Conservation (phyloP, 2,329 filamentous ascomycete genomes). For the Colletotrichum sp. region DNA sequence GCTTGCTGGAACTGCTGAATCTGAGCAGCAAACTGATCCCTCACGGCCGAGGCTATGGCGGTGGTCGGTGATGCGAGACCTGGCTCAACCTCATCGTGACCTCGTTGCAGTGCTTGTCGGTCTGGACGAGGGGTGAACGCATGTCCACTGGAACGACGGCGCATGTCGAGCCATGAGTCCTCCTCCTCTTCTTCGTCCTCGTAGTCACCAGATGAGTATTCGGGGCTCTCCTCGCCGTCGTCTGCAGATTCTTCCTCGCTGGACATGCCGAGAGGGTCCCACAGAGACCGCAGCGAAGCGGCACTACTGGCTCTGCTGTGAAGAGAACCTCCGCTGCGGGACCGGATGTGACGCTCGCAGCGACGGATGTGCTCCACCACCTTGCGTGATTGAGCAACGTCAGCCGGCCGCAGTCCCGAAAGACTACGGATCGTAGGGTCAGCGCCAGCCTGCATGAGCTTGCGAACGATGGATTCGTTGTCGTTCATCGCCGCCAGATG, state of each 20-base stretch:
- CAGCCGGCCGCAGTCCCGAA: slow-evolving; percentile 72
- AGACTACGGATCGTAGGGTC: slow-evolving; percentile 74
- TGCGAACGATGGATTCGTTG: slow-evolving; percentile 76
- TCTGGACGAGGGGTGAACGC: slow-evolving; percentile 26
- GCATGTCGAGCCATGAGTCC: slow-evolving; percentile 42
- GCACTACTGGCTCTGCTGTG: slow-evolving; percentile 70
- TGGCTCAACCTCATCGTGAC: slow-evolving; percentile 23
- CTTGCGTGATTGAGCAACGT: slow-evolving; percentile 70
- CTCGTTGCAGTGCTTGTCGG: slow-evolving; percentile 5
- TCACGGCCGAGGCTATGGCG: slow-evolving; percentile 71
- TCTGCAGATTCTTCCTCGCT: slow-evolving; percentile 47
- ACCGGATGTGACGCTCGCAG: slow-evolving; percentile 67
- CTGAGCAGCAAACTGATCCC: slow-evolving; percentile 75
- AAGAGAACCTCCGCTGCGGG: slow-evolving; percentile 66
- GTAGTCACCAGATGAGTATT: slow-evolving; percentile 52
- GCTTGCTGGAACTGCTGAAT: slow-evolving; percentile 79
- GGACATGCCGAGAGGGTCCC: slow-evolving; percentile 58
- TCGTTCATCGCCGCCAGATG: slow-evolving; percentile 82
- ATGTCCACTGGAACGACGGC: slow-evolving; percentile 32
- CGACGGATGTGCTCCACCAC: slow-evolving; percentile 69
- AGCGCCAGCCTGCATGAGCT: slow-evolving; percentile 75
- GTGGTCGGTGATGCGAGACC: slow-evolving; percentile 58
- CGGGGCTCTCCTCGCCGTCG: slow-evolving; percentile 44
- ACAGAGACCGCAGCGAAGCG: slow-evolving; percentile 70
- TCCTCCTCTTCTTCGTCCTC: slow-evolving; percentile 48